Evolutionary conservation across 129 eudicot genomes (phyloP).

Genomic region (Escallonia rubra): DNA sequence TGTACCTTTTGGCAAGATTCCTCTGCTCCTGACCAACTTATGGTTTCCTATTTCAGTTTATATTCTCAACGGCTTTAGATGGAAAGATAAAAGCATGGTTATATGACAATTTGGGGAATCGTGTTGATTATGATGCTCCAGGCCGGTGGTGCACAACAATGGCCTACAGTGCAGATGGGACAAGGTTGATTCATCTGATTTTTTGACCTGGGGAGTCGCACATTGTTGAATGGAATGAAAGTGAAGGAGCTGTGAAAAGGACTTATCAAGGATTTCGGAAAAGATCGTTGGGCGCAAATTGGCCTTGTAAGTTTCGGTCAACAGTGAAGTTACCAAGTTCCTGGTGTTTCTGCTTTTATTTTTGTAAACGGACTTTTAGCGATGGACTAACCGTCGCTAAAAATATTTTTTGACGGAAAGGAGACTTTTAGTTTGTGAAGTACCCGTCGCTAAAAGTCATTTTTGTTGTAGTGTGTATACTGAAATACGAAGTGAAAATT

Average conservation of each 20-base stretch:
- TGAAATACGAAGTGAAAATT: too few relatives aligned
- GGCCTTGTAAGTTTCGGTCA: too few relatives aligned
- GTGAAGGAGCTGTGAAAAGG: slow-evolving; percentile 84
- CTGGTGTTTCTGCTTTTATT: too few relatives aligned
- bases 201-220: slow-evolving; percentile 67
- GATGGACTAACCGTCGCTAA: too few relatives aligned
- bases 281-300: slow-evolving; percentile 64
- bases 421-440: too few relatives aligned
- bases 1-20: neutral
- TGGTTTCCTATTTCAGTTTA: slow-evolving; percentile 45
- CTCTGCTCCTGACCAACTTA: neutral
- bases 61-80: slow-evolving; percentile 84
- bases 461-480: too few relatives aligned
- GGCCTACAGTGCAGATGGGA: slow-evolving; percentile 90
- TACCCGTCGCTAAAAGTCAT: too few relatives aligned
- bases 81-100: slow-evolving; percentile 95
- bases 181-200: slow-evolving; percentile 38
- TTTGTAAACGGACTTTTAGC: too few relatives aligned
- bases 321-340: too few relatives aligned
- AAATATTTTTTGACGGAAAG: too few relatives aligned
- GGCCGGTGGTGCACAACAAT: slow-evolving; percentile 83
- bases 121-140: slow-evolving; percentile 87
- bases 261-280: slow-evolving; percentile 71
- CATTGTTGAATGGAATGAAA: slow-evolving; percentile 87
- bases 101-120: slow-evolving; percentile 82